Evolutionary conservation across 495 filamentous ascomycete species (phyloP).

Genomic region (Penicillium malachiteum): DNA sequence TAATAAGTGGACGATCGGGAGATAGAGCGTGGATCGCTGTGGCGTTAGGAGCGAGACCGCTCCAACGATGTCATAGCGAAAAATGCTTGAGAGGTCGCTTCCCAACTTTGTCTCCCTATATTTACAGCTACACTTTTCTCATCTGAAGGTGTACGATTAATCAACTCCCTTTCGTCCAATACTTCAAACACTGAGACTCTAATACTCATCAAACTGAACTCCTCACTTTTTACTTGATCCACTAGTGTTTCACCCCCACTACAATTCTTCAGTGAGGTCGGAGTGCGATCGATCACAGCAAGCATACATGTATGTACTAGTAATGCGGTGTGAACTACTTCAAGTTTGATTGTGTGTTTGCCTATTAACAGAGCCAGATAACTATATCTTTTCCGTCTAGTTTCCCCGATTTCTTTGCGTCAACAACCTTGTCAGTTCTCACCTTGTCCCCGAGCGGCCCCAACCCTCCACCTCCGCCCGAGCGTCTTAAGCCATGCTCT

Average conservation of each 20-base stretch:
- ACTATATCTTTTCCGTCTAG: not conserved
- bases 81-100: conserved; percentile 17
- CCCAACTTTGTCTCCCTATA: conserved; percentile 5
- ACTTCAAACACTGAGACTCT: not conserved
- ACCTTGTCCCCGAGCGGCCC: conserved; percentile 10
- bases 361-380: not conserved
- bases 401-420: conserved; percentile 5
- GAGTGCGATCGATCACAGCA: not conserved
- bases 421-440: conserved; percentile 16
- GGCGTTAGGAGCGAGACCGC: conserved; percentile 27
- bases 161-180: not conserved
- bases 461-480: conserved; percentile 5
- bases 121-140: not conserved
- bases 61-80: conserved; percentile 34
- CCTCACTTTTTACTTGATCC: conserved; percentile 19
- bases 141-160: not conserved
- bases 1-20: conserved; percentile 5
- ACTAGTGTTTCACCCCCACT: conserved; percentile 26
- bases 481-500: conserved; percentile 28
- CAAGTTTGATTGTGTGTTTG: no score
- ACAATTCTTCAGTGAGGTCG: conserved; percentile 16
- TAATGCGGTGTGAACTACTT: no score
- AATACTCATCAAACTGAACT: conserved; percentile 4
- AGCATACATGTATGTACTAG: not conserved
- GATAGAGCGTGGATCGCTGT: conserved; percentile 25